Evolutionary conservation across 352 stramenopile species (phyloP), one percentile per base, ranked within the genome.

Genomic region (Vaucheria bursata): DNA sequence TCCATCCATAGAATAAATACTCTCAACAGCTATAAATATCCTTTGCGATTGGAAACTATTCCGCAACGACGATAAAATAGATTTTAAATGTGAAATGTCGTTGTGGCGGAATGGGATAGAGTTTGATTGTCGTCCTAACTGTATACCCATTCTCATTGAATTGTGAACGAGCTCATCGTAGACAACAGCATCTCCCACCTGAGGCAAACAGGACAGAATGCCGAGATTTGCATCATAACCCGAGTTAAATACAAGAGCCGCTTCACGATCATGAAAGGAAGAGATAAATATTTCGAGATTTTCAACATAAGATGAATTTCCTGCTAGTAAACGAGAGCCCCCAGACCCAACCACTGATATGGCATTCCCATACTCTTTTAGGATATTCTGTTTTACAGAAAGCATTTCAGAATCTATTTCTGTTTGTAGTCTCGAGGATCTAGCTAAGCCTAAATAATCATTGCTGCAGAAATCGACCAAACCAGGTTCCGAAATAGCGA

Each of bases 1-100:
- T 8, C 95, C 95, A 87, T 98, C 95, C 95, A 99, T 99, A 36
- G 91, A 97, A 82, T 99, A 99, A 0, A 98, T 87, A 73, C 91
- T 97, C 87, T 99, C 95, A 29, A 98, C 91, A n/a, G 96, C 90
- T 33, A 99, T 90, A 65, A 98, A 90, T 39, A 97, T 87, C 71
- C 67, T 8, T 35, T 12, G 33, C 33, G 36, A 32, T 64, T n/a
- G 45, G 45, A 7, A 6, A n/a, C 12, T 75, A 29, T 18, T 36
- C 31, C 71, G 78, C 37, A 80, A 70, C 18, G 87, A 66, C 34
- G 86, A 31, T 49, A 97, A 78, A 79, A 92, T 85, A 38, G 59
- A 38, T 52, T 88, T 78, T 6, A 98, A 88, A 84, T 95, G 84
- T 2, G 79, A 39, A 0, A 93, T 35, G 85, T 97, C 89, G 84